phyloP scores from a whole-genome alignment of 2,329 filamentous ascomycete species.

The Elsinoe fawcettii region DNA sequence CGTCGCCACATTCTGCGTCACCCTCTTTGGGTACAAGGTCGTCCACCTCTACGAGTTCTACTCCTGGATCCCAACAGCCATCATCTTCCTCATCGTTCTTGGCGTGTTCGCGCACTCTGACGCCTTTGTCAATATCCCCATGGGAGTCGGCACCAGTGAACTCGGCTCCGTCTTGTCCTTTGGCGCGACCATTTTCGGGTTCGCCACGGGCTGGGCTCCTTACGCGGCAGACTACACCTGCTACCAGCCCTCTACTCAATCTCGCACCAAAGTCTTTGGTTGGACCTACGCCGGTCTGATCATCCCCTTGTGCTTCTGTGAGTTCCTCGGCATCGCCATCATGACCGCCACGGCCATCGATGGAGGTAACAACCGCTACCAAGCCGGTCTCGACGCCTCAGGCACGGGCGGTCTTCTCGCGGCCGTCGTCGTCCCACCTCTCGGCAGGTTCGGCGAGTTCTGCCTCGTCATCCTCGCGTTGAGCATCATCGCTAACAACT shows the following conservation, averaged over 20 bases:
- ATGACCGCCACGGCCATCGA: slow-evolving; percentile 56
- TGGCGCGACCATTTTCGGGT: slow-evolving; percentile 58
- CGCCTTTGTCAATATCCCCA: slow-evolving; percentile 55
- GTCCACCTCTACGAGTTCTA: slow-evolving; percentile 72
- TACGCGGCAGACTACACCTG: slow-evolving; percentile 74
- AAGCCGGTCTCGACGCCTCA: slow-evolving; percentile 47
- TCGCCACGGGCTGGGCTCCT: slow-evolving; percentile 65
- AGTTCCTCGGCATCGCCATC: slow-evolving; percentile 64
- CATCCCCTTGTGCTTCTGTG: slow-evolving; percentile 63
- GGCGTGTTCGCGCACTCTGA: slow-evolving; percentile 61
- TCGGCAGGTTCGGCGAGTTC: slow-evolving; percentile 65
- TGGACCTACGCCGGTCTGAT: slow-evolving; percentile 63
- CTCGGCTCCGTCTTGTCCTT: slow-evolving; percentile 58
- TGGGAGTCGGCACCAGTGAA: slow-evolving; percentile 51
- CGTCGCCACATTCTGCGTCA: slow-evolving; percentile 58
- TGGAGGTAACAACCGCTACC: slow-evolving; percentile 47
- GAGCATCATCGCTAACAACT: slow-evolving; percentile 40
- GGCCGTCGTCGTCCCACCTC: slow-evolving; percentile 53
- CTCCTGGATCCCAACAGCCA: slow-evolving; percentile 64
- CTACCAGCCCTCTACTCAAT: slow-evolving; percentile 60
- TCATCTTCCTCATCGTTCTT: slow-evolving; percentile 65
- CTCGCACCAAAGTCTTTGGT: slow-evolving; percentile 56
- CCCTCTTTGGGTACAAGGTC: slow-evolving; percentile 67
- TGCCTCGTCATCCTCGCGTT: slow-evolving; percentile 45
- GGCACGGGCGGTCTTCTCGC: slow-evolving; percentile 60